Percentiles rank a stretch among this genome's conserved stretches.
Evolutionary conservation across 1,284 basidiomycete species (phyloP).

Genomic region (Malassezia slooffiae): DNA sequence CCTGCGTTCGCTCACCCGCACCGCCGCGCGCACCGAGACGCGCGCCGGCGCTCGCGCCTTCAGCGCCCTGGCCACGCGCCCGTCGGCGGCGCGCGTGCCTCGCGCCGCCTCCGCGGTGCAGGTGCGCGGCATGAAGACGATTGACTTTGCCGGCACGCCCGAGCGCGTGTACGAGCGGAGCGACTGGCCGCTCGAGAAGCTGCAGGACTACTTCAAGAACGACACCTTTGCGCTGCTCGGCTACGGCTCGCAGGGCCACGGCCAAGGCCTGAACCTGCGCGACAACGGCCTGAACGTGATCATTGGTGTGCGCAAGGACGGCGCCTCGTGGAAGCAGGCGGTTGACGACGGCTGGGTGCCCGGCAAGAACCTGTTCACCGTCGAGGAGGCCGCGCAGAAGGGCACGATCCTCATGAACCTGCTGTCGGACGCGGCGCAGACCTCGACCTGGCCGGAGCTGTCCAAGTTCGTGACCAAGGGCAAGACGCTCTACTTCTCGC

Average conservation of each 20-base stretch:
- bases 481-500: conserved; percentile 99
- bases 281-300: conserved; percentile 99
- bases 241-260: conserved; percentile 91
- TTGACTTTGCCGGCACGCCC: conserved; percentile 87
- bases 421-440: conserved; percentile 95
- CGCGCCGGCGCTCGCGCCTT: conserved; percentile 9
- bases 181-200: conserved; percentile 94
- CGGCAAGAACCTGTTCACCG: conserved; percentile 93
- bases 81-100: neutral
- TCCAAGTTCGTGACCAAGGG: conserved; percentile 86
- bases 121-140: conserved; percentile 70
- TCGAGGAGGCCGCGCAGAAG: conserved; percentile 88
- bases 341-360: conserved; percentile 96
- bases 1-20: conserved; percentile 7
- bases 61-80: conserved; percentile 7
- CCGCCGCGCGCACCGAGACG: neutral
- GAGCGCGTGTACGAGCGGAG: conserved; percentile 93
- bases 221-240: conserved; percentile 88
- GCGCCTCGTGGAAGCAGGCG: conserved; percentile 93
- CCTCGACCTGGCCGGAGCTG: conserved; percentile 78
- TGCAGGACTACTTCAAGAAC: conserved; percentile 94
- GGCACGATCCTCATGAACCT: conserved; percentile 99
- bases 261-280: conserved; percentile 94
- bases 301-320: conserved; percentile 92
- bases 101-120: conserved; percentile 13